Evolutionary conservation across 2,329 filamentous ascomycete species (phyloP).

Genomic region (Dryadomyces sulphureus): DNA sequence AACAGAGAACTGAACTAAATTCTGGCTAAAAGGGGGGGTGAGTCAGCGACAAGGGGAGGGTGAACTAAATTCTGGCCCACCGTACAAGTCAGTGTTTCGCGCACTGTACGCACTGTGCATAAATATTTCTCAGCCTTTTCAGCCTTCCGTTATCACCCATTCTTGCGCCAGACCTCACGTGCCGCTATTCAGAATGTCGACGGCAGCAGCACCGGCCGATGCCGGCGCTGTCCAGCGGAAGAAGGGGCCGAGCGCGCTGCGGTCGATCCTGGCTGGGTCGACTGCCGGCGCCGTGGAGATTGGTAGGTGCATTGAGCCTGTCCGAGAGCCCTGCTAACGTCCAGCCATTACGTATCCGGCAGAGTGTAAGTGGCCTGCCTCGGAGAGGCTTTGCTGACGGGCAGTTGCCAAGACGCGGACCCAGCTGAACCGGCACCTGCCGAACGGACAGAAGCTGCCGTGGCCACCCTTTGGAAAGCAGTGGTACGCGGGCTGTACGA

Average conservation of each 20-base stretch:
- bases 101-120: no score
- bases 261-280: conserved; percentile 82
- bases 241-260: conserved; percentile 58
- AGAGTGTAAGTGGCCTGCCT: conserved; percentile 65
- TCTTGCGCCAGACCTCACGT: no score
- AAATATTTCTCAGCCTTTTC: no score
- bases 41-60: no score
- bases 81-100: no score
- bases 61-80: no score
- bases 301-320: conserved; percentile 31
- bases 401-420: conserved; percentile 89
- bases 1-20: no score
- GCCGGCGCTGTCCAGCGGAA: conserved; percentile 14
- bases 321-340: conserved; percentile 12
- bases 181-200: conserved; percentile 1
- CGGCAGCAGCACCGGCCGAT: conserved; percentile 3
- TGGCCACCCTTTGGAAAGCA: conserved; percentile 88
- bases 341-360: conserved; percentile 79
- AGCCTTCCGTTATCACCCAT: no score
- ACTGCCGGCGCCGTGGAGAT: conserved; percentile 94
- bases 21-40: no score
- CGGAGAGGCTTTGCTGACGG: no score
- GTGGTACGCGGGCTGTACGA: conserved; percentile 98
- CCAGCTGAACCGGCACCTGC: conserved; percentile 76
- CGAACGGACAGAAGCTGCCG: conserved; percentile 72